Conservation (phyloP, 768 basidiomycete species). For the Pisolithus albus region DNA sequence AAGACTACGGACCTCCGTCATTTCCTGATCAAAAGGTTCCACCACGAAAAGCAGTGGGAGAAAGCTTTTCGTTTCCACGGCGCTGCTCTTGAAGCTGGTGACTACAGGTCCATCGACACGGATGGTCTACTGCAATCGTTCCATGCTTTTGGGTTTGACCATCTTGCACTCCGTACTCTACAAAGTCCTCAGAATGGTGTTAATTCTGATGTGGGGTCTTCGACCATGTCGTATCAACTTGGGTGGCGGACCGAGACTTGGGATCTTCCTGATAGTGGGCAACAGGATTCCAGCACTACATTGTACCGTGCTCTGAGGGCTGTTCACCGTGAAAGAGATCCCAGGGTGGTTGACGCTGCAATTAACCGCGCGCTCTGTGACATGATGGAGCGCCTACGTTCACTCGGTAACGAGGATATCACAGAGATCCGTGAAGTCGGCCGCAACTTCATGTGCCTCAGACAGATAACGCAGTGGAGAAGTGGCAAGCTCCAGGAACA, state of each 20-base stretch:
- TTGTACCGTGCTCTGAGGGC: slow-evolving; percentile 78
- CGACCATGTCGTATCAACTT: slow-evolving; percentile 63
- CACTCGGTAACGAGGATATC: slow-evolving; percentile 72
- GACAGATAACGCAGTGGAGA: slow-evolving; percentile 69
- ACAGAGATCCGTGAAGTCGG: slow-evolving; percentile 63
- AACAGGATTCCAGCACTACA: slow-evolving; percentile 43
- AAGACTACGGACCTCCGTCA: slow-evolving; percentile 67
- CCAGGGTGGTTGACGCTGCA: slow-evolving; percentile 37
- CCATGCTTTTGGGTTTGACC: slow-evolving; percentile 85
- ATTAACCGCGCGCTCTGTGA: slow-evolving; percentile 45
- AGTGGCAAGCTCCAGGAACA: slow-evolving; percentile 19
- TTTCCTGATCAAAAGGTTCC: slow-evolving; percentile 78
- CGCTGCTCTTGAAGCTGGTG: slow-evolving; percentile 66
- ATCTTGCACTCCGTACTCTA: slow-evolving; percentile 69
- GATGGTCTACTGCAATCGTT: slow-evolving; percentile 74
- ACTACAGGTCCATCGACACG: slow-evolving; percentile 34
- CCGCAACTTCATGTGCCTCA: slow-evolving; percentile 72
- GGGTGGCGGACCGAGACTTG: slow-evolving; percentile 95
- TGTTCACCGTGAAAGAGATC: slow-evolving; percentile 72
- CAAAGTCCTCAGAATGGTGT: slow-evolving; percentile 35
- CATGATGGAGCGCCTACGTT: slow-evolving; percentile 60
- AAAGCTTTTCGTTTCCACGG: slow-evolving; percentile 89
- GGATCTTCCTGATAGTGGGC: slow-evolving; percentile 73
- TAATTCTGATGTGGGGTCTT: slow-evolving; percentile 24
- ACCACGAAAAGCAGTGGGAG: slow-evolving; percentile 91